Conservation (phyloP, 2,329 filamentous ascomycete genomes). For the Juglanconis juglandina region DNA sequence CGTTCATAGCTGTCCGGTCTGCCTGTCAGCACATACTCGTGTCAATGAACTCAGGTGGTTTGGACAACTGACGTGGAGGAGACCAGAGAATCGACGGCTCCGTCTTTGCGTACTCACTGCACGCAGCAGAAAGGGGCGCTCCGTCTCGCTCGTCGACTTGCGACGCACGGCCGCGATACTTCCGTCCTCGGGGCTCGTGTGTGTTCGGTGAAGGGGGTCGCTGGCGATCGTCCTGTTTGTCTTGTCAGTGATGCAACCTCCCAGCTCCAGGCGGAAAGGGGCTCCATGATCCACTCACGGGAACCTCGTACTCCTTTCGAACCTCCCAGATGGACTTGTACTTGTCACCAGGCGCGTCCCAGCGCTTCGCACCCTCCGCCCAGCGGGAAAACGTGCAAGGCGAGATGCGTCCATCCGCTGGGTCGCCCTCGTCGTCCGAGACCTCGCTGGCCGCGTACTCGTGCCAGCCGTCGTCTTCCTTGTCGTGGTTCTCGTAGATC, state of each 20-base stretch:
- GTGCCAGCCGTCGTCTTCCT: conserved; percentile 2
- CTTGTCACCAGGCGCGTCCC: conserved; percentile 21
- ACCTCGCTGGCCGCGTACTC: conserved; percentile 26
- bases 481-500: neutral
- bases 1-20: conserved; percentile 5
- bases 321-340: conserved; percentile 4
- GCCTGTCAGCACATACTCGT: conserved; percentile 17
- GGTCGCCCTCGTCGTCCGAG: conserved; percentile 39
- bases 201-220: conserved; percentile 16
- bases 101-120: conserved; percentile 12
- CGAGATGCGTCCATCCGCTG: conserved; percentile 34
- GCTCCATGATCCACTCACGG: conserved; percentile 1
- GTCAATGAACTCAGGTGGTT: neutral
- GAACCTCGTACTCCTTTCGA: neutral
- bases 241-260: neutral
- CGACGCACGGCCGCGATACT: neutral
- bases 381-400: conserved; percentile 39
- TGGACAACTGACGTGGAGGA: conserved; percentile 4
- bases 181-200: conserved; percentile 1
- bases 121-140: conserved; percentile 3
- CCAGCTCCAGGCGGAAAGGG: neutral
- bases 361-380: conserved; percentile 33
- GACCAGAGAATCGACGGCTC: conserved; percentile 15
- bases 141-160: conserved; percentile 28
- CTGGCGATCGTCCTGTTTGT: conserved; percentile 7